Base-by-base conservation (phyloP, 1,284 basidiomycete genomes). In the Sporisorium iseilematis-ciliati region DNA sequence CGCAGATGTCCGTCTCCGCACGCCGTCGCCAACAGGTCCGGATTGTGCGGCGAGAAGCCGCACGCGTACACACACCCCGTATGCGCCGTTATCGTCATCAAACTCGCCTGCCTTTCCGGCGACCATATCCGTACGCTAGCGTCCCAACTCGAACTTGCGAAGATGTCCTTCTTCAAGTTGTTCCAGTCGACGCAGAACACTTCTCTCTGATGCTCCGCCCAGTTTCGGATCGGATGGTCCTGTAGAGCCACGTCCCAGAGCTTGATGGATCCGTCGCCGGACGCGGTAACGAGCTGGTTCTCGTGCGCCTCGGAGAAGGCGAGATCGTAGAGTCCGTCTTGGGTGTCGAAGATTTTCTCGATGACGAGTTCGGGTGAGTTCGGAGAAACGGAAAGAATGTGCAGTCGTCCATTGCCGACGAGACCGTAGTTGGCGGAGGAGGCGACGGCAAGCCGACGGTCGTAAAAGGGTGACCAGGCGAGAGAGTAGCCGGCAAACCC, bases 111-210 rank as follows among this genome's bases (percentile, higher is more conserved):
- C 33, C 90, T 89, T 42, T 93, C 92, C 7, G 93, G 92, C 23
- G 90, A 90, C 96, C 96, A 98, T 26, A 97, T 84, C 86, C 97
- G 95, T 41, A 96, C 89, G 3, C 89, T 90, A 31, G 93, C 93
- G 84, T 99, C 96, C 96, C 96, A 98, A 23, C 92, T 77, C n/a
- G 63, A 65, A 49, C 93, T 95, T 5, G 90, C 90, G 85, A 99
- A 98, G 1, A 90, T 88, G 68, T 94, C 91, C 85, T 99, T 99
- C 78, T 92, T 91, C 65, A 97, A 86, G 85, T 97, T 98, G 74
- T 92, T 95, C 96, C 96, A 99, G 85, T 99, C 94, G 12, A 97
- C 90, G n/a, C 92, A 92, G 87, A 94, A 95, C 7, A 95, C 93
- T 84, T 99, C 96, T 48, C 92, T 90, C 7, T 90, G 89, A 85